Evolutionary conservation across 768 basidiomycete species (phyloP), one percentile per base, ranked within the genome.

Genomic region (Asterophora lycoperdoides): DNA sequence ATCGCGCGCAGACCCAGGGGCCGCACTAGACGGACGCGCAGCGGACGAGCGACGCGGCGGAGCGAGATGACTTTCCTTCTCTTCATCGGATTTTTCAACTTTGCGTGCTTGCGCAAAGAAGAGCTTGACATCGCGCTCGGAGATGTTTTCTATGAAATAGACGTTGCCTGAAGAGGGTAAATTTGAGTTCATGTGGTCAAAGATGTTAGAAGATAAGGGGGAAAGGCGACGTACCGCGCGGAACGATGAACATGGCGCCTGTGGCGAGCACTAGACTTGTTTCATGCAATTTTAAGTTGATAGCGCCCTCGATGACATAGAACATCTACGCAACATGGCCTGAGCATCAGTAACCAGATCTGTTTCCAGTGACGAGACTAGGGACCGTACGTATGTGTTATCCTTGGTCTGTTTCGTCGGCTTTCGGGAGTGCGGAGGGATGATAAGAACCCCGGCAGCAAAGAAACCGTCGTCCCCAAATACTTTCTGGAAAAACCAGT

Each of bases 391-490:
- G 41, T 59, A 94, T 18, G 92, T 91, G 56, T 98, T 99, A 60
- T 98, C 96, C 63, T 90, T 94, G 1, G 93, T 82, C 18, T 79
- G 77, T 63, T 98, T 98, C 48, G 81, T 84, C 9, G 89, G 89
- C 66, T 99, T 99, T 49, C 78, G 23, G 33, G 10, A 23, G 73
- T 14, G 78, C 77, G 85, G 80, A 1, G 93, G 93, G 40, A 98
- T 89, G 43, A 79, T 71, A 36, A 99, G 76, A 53, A 93, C 80
- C 1, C 96, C 96, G 23, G 91, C 86, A 1, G 95, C 96, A 52
- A 97, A 83, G 62, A 92, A 98, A 39, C 88, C 83, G 33, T 83
- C 87, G 54, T 99, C 96, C 17, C 86, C 84, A 59, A 97, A 96
- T 28, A 97, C 80, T 69, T 93, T 95, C 64, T 95, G 85, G 65